phyloP scores from a whole-genome alignment of 345 rosid genomes.

The Geranium brycei region DNA sequence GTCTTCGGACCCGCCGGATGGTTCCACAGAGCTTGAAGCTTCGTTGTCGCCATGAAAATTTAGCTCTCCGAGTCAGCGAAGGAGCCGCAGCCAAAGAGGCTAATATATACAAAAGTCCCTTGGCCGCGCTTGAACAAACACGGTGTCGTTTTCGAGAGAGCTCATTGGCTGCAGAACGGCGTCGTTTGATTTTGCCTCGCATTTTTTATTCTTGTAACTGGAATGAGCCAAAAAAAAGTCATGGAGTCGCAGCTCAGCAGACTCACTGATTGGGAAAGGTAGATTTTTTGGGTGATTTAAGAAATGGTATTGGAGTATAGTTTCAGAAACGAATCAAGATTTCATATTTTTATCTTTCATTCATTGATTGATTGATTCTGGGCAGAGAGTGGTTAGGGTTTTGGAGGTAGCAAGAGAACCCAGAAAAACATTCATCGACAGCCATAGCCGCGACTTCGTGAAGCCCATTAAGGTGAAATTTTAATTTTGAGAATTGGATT shows the following conservation, averaged over 20 bases:
- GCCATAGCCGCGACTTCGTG: conserved; percentile 83
- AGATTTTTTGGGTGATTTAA: neutral
- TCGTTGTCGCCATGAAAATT: conserved; percentile 55
- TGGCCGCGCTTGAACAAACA: neutral
- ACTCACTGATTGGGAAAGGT: conserved; percentile 79
- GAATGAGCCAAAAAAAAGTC: no score
- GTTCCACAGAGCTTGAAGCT: conserved; percentile 83
- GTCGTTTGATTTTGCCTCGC: neutral
- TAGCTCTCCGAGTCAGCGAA: neutral
- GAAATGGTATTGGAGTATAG: no score
- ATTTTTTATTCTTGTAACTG: no score
- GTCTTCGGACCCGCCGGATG: conserved; percentile 95
- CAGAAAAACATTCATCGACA: conserved; percentile 62
- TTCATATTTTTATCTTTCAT: neutral
- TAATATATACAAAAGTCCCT: no score
- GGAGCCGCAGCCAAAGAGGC: neutral
- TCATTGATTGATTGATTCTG: neutral
- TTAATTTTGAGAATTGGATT: neutral
- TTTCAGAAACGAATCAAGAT: no score
- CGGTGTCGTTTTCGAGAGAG: neutral
- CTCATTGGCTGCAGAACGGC: neutral
- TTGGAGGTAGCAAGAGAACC: conserved; percentile 85
- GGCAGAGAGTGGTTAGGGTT: conserved; percentile 59
- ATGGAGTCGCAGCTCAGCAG: conserved; percentile 11
- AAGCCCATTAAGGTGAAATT: conserved; percentile 61